phyloP scores from a whole-genome alignment of 2,329 filamentous ascomycete species.

The Thelonectria olida region DNA sequence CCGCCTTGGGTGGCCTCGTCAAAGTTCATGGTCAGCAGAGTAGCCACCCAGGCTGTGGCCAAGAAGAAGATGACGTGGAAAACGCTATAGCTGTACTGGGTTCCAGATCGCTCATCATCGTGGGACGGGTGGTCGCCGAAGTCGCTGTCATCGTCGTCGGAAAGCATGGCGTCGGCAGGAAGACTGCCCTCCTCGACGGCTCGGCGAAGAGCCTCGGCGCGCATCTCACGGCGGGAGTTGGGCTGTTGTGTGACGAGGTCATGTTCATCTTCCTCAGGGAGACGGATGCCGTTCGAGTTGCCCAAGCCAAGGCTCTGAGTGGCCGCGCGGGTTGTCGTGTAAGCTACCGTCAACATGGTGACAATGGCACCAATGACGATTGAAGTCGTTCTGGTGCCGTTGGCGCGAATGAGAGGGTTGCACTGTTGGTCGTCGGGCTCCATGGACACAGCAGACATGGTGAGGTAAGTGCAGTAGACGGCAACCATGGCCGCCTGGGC shows the following conservation, averaged over 20 bases:
- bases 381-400: constrained; percentile 88
- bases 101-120: constrained; percentile 88
- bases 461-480: constrained; percentile 98
- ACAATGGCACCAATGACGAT: constrained; percentile 93
- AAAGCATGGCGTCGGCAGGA: constrained; percentile 88
- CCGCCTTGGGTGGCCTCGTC: constrained; percentile 68
- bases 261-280: constrained; percentile 81
- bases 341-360: constrained; percentile 96
- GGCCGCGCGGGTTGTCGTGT: constrained; percentile 95
- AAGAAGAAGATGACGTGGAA: constrained; percentile 99
- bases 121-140: constrained; percentile 70
- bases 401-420: constrained; percentile 89
- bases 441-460: constrained; percentile 98
- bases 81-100: constrained; percentile 94
- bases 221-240: constrained; percentile 84
- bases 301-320: constrained; percentile 85
- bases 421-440: constrained; percentile 93
- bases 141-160: constrained; percentile 74
- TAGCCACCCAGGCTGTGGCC: constrained; percentile 95
- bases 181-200: constrained; percentile 93
- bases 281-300: constrained; percentile 60
- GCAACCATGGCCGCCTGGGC: constrained; percentile 98
- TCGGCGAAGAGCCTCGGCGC: constrained; percentile 86
- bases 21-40: constrained; percentile 81
- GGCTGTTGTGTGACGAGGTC: constrained; percentile 90